Percentiles rank a stretch among this genome's conserved stretches.
Evolutionary conservation across 164 flowering plant genomes (phyloP).

Genomic region (Macadamia tetraphylla): DNA sequence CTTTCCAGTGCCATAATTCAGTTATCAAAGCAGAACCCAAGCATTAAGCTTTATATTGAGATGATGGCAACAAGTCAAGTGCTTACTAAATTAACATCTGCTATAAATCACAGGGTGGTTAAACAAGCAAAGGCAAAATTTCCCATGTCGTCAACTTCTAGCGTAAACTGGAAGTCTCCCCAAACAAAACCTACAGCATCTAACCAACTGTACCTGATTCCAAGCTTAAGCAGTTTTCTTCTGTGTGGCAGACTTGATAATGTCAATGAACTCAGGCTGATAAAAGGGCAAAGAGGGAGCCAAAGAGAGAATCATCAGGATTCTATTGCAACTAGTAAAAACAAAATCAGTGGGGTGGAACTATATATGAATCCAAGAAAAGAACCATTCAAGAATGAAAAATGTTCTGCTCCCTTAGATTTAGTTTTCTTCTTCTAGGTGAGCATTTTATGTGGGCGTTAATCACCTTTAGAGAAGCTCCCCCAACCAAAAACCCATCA

Average conservation of each 20-base stretch:
- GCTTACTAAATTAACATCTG: no score
- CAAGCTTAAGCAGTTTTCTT: conserved; percentile 10
- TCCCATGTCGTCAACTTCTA: no score
- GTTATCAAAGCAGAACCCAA: no score
- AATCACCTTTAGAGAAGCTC: conserved; percentile 60
- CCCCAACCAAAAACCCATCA: conserved; percentile 90
- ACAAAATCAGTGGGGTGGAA: no score
- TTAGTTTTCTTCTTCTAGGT: neutral
- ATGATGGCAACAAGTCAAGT: no score
- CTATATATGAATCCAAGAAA: neutral
- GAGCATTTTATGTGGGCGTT: neutral
- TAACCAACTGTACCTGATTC: neutral
- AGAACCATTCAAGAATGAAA: neutral
- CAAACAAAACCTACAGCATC: neutral
- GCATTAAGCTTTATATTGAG: no score
- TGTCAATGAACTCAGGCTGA: conserved; percentile 23
- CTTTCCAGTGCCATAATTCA: no score
- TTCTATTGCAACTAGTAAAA: neutral
- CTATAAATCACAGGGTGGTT: neutral
- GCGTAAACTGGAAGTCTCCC: no score
- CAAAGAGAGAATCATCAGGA: neutral
- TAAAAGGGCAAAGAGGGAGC: neutral
- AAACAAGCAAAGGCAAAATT: no score
- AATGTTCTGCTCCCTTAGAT: neutral
- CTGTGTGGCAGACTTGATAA: conserved; percentile 23